These are phyloP conservation scores for Ogataea philodendri DNA, from an alignment of 805 yeast species.

Conservation along the genomic window DNA sequence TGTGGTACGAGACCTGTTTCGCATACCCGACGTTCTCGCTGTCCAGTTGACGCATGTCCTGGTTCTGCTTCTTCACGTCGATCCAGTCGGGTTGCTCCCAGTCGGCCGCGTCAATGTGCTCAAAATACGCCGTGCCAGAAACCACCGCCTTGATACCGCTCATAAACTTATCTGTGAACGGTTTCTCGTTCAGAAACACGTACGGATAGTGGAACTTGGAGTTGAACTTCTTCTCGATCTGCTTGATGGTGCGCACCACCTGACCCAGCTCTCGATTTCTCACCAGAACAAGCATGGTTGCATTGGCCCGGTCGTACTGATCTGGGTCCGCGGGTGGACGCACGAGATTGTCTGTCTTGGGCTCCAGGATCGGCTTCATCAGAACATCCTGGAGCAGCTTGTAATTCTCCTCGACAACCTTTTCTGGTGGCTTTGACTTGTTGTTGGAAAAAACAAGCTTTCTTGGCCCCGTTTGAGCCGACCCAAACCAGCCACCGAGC, in stretches of 20 bases:
- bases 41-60: slow-evolving; percentile 37
- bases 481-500: background rate
- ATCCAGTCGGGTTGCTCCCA: slow-evolving; percentile 51
- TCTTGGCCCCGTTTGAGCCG: background rate
- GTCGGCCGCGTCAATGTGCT: slow-evolving; percentile 44
- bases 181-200: slow-evolving; percentile 71
- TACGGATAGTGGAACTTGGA: slow-evolving; percentile 74
- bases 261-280: slow-evolving; percentile 57
- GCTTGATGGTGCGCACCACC: slow-evolving; percentile 51
- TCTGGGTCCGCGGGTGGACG: slow-evolving; percentile 27
- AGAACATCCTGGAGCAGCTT: slow-evolving; percentile 39
- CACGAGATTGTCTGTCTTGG: slow-evolving; percentile 40
- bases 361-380: slow-evolving; percentile 42
- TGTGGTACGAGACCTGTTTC: slow-evolving; percentile 61
- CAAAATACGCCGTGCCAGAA: slow-evolving; percentile 47
- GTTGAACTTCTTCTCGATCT: slow-evolving; percentile 66
- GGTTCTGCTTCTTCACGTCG: slow-evolving; percentile 35
- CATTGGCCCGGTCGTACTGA: slow-evolving; percentile 53
- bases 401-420: slow-evolving; percentile 39
- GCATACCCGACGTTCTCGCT: slow-evolving; percentile 56
- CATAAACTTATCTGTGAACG: slow-evolving; percentile 60
- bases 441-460: slow-evolving; percentile 3
- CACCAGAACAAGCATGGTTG: slow-evolving; percentile 73
- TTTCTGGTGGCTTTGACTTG: slow-evolving; percentile 22
- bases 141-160: slow-evolving; percentile 38